These are phyloP conservation scores for Fusarium zealandicum DNA, from an alignment of 2,329 filamentous ascomycete genomes.

Conservation along the genomic window DNA sequence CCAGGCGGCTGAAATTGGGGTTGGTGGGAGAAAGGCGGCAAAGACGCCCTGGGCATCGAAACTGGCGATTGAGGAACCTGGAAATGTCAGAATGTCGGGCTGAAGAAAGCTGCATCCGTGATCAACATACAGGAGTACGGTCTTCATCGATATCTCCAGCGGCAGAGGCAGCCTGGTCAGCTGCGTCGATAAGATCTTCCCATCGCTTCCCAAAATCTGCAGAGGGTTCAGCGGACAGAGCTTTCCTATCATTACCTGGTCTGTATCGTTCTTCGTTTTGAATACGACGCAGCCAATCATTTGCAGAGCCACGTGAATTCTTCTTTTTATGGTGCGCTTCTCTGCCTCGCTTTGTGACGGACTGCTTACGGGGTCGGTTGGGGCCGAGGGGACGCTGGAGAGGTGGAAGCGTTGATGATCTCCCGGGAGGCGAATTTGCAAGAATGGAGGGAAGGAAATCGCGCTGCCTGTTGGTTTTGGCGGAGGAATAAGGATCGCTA, in stretches of 20 bases:
- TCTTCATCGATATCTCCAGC: constrained; percentile 92
- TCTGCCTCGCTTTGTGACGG: constrained; percentile 79
- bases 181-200: constrained; percentile 96
- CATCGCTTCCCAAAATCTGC: constrained; percentile 87
- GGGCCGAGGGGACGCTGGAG: constrained; percentile 76
- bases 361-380: constrained; percentile 81
- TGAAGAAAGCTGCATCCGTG: not conserved
- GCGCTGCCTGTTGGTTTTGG: constrained; percentile 67
- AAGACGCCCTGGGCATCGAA: constrained; percentile 67
- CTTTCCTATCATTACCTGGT: constrained; percentile 75
- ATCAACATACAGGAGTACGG: constrained; percentile 74
- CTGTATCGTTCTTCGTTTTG: constrained; percentile 71
- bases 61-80: constrained; percentile 71
- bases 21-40: constrained; percentile 66
- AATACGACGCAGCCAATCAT: constrained; percentile 67
- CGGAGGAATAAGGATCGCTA: constrained; percentile 74
- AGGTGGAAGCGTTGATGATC: constrained; percentile 87
- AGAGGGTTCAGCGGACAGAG: constrained; percentile 84
- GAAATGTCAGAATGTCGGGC: constrained; percentile 29
- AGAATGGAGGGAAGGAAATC: constrained; percentile 86
- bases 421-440: constrained; percentile 80
- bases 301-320: constrained; percentile 73
- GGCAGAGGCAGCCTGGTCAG: constrained; percentile 74
- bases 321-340: constrained; percentile 82
- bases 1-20: constrained; percentile 66